Conservation (phyloP, 768 basidiomycete genomes). For the Suillus bovinus region DNA sequence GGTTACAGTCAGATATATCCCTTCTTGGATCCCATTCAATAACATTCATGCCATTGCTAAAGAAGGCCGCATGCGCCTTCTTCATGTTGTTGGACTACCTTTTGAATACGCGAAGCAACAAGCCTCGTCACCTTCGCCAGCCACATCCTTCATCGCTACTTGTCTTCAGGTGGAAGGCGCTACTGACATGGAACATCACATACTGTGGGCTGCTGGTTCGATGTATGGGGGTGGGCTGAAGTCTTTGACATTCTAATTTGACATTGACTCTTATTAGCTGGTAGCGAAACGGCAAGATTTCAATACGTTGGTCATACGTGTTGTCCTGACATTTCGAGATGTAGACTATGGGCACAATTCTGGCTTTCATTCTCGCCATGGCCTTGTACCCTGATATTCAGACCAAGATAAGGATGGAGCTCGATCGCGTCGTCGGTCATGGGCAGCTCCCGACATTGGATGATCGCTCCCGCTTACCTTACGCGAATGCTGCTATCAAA, state of each 20-base stretch:
- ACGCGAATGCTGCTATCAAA: slow-evolving; percentile 40
- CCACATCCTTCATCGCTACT: slow-evolving; percentile 4
- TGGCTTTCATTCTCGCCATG: slow-evolving; percentile 11
- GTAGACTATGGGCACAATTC: slow-evolving; percentile 6
- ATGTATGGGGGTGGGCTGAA: slow-evolving; percentile 11
- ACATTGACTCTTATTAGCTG: background rate
- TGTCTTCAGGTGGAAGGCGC: slow-evolving; percentile 2
- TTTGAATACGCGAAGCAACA: slow-evolving; percentile 10
- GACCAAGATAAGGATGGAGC: slow-evolving; percentile 19
- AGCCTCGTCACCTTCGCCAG: background rate
- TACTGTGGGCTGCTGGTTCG: slow-evolving; percentile 12
- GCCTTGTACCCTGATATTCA: slow-evolving; percentile 6
- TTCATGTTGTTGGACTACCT: background rate
- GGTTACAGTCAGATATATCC: slow-evolving; percentile 22
- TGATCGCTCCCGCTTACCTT: slow-evolving; percentile 42
- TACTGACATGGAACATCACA: slow-evolving; percentile 2
- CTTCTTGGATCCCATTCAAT: slow-evolving; percentile 20
- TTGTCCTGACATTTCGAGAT: background rate
- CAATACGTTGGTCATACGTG: background rate
- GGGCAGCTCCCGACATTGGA: slow-evolving; percentile 33
- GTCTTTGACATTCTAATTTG: background rate
- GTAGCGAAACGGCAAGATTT: slow-evolving; percentile 4
- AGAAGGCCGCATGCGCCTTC: slow-evolving; percentile 1
- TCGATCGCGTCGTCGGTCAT: slow-evolving; percentile 35
- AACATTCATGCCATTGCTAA: slow-evolving; percentile 1